A percentile compares a stretch with the other conserved stretches of the same genome.
phyloP scores from a whole-genome alignment of 495 filamentous ascomycete genomes.

The Penicillium ochrochloron region DNA sequence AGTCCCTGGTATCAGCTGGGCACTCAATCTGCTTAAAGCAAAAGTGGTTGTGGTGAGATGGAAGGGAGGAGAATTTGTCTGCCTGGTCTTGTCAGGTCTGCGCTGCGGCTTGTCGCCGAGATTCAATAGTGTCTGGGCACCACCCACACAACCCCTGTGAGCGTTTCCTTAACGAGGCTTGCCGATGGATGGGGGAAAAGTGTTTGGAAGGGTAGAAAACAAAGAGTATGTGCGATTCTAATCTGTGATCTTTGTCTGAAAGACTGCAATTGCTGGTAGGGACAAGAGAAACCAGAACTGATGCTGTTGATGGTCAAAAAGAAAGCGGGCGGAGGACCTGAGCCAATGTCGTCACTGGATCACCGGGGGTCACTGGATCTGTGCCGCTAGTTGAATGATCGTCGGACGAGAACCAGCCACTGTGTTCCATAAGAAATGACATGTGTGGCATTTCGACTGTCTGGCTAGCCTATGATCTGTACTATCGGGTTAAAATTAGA shows the following conservation, averaged over 20 bases:
- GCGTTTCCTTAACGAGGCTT: slow-evolving; percentile 1
- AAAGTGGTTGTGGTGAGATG: slow-evolving; percentile 1
- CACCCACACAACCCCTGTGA: slow-evolving; percentile 5
- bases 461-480: too few species aligned
- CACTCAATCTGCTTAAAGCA: neutral
- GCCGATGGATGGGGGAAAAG: neutral
- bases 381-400: neutral
- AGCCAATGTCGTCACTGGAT: neutral
- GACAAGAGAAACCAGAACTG: neutral
- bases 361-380: neutral
- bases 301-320: neutral
- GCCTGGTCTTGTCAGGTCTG: slow-evolving; percentile 21
- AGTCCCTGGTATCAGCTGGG: neutral
- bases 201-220: neutral
- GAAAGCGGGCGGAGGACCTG: neutral
- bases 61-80: slow-evolving; percentile 23
- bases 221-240: neutral
- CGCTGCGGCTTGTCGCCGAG: slow-evolving; percentile 20
- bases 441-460: neutral
- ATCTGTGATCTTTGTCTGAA: neutral
- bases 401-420: neutral
- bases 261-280: neutral
- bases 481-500: neutral
- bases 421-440: neutral
- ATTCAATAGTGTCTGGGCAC: slow-evolving; percentile 21